A percentile compares a stretch with the other conserved stretches of the same genome.
Conservation (phyloP, 2,329 filamentous ascomycete species). For the Paracoccidioides lutzii region DNA sequence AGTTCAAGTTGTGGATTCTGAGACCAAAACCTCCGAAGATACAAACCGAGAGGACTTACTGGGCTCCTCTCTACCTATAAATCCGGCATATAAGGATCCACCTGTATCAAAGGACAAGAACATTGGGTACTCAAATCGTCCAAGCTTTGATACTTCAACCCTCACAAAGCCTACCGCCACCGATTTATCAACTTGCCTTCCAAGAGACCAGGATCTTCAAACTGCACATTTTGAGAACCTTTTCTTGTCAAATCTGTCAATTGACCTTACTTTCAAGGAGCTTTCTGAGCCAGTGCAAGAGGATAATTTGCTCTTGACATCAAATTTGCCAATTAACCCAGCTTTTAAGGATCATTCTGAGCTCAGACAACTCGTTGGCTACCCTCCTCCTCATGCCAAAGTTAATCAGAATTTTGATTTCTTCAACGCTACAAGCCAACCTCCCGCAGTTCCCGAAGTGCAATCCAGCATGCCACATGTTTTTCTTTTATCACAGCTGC, state of each 20-base stretch:
- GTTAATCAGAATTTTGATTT: neutral
- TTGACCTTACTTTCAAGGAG: conserved; percentile 18
- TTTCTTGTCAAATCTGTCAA: conserved; percentile 21
- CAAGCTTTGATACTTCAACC: conserved; percentile 4
- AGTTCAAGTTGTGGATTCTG: neutral
- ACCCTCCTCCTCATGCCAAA: neutral
- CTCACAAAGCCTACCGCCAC: neutral
- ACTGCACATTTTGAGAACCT: conserved; percentile 8
- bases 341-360: conserved; percentile 2
- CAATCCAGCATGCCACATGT: neutral
- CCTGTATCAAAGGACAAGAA: neutral
- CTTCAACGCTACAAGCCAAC: neutral
- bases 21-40: neutral
- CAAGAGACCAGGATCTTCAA: neutral
- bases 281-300: neutral
- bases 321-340: conserved; percentile 5
- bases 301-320: conserved; percentile 10
- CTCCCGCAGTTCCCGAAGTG: neutral
- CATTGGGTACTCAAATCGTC: neutral
- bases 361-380: neutral
- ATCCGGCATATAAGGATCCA: conserved; percentile 7
- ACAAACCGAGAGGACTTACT: conserved; percentile 1
- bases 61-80: conserved; percentile 7
- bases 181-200: neutral
- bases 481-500: neutral